Evolutionary conservation across 1,284 basidiomycete species (phyloP).

Genomic region (Cutaneotrichosporon sp.): DNA sequence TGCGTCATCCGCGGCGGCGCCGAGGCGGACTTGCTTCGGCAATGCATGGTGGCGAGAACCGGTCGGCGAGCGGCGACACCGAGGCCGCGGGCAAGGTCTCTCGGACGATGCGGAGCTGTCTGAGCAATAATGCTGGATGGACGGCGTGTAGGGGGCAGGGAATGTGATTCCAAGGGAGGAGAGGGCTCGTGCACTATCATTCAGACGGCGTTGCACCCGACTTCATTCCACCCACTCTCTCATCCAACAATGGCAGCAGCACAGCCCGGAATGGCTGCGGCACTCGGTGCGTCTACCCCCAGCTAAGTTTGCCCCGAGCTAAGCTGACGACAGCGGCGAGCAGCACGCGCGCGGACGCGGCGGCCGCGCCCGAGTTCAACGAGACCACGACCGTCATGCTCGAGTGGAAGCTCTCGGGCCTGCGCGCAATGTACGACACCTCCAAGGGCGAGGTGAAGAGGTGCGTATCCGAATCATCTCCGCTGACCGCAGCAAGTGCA

Average conservation of each 20-base stretch:
- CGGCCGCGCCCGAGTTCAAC: constrained; percentile 41
- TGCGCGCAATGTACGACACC: constrained; percentile 70
- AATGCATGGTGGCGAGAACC: background rate
- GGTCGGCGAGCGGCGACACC: no score
- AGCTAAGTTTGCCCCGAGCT: no score
- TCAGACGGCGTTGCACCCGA: no score
- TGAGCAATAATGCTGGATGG: no score
- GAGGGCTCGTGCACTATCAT: background rate
- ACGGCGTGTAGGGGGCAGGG: no score
- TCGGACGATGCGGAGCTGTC: no score
- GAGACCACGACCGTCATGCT: constrained; percentile 68
- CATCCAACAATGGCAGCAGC: background rate
- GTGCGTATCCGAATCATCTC: constrained; percentile 29
- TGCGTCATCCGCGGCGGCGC: no score
- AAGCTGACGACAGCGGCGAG: background rate
- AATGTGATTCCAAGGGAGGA: background rate
- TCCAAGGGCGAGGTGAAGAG: constrained; percentile 56
- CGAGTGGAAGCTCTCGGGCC: constrained; percentile 71
- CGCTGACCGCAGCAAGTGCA: constrained; percentile 44
- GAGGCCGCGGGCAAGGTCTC: no score
- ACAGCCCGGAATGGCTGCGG: background rate
- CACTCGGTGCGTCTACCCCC: background rate
- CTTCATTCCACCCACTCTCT: background rate
- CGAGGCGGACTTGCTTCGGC: no score
- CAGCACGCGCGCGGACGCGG: background rate